phyloP scores from a whole-genome alignment of 805 yeast genomes.

The Ogataea nonfermentans region DNA sequence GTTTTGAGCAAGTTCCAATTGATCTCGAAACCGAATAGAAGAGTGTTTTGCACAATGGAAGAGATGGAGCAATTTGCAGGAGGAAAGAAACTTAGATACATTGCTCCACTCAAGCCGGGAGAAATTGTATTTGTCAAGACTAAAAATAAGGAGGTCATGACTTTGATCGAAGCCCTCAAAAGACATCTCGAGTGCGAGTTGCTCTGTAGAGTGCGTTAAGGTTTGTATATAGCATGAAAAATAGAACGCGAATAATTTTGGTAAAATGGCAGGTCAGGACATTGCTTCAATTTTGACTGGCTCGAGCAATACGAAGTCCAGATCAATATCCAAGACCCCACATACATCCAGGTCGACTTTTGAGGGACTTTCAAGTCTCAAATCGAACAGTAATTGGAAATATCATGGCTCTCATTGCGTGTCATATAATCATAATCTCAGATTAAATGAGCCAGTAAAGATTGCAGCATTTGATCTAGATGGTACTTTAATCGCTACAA shows the following conservation, averaged over 20 bases:
- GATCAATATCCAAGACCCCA: not conserved
- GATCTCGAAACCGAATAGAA: constrained; percentile 82
- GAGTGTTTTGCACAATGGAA: constrained; percentile 57
- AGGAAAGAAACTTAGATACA: constrained; percentile 71
- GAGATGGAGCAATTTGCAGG: constrained; percentile 73
- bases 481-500: constrained; percentile 68
- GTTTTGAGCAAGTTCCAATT: constrained; percentile 70
- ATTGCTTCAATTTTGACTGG: constrained; percentile 1
- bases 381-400: constrained; percentile 1
- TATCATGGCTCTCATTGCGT: constrained; percentile 17
- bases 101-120: constrained; percentile 83
- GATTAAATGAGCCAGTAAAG: constrained; percentile 24
- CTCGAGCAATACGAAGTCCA: not conserved
- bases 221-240: constrained; percentile 11
- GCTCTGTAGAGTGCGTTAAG: constrained; percentile 60
- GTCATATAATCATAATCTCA: constrained; percentile 4
- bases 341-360: not conserved
- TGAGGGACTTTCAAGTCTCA: not conserved
- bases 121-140: constrained; percentile 72
- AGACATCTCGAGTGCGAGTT: constrained; percentile 72
- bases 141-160: constrained; percentile 53
- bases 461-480: constrained; percentile 85
- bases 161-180: constrained; percentile 82
- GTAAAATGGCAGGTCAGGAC: constrained; percentile 1
- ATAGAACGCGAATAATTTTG: constrained; percentile 8